phyloP scores from a whole-genome alignment of 495 filamentous ascomycete genomes.

The Cercophora newfieldiana region DNA sequence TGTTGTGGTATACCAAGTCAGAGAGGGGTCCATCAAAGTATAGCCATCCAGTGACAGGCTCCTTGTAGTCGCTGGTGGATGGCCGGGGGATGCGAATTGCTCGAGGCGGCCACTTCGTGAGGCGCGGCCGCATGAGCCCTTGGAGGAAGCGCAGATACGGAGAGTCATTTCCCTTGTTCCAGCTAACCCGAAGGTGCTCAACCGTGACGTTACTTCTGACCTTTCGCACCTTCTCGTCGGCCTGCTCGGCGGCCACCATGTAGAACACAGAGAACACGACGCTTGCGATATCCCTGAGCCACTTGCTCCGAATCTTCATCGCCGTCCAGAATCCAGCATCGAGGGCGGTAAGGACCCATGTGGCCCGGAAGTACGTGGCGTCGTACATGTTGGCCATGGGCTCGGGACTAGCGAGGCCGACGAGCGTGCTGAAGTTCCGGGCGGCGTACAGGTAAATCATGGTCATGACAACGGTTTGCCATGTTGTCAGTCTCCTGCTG shows the following conservation, averaged over 20 bases:
- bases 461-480: conserved; percentile 86
- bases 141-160: conserved; percentile 75
- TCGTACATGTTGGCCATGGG: conserved; percentile 93
- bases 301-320: conserved; percentile 83
- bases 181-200: conserved; percentile 88
- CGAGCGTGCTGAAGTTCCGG: conserved; percentile 88
- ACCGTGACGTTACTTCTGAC: conserved; percentile 82
- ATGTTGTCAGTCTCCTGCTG: conserved; percentile 66
- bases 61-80: conserved; percentile 70
- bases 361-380: conserved; percentile 92
- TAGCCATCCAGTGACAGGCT: conserved; percentile 83
- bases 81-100: conserved; percentile 83
- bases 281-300: conserved; percentile 77
- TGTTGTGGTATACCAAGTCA: conserved; percentile 71
- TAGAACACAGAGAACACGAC: conserved; percentile 87
- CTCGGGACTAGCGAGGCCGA: conserved; percentile 89
- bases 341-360: conserved; percentile 92
- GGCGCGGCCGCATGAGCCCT: conserved; percentile 69
- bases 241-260: conserved; percentile 86
- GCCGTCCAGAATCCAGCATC: conserved; percentile 99
- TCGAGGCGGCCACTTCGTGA: conserved; percentile 76
- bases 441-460: conserved; percentile 88
- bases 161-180: conserved; percentile 83
- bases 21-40: conserved; percentile 90
- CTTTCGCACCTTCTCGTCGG: conserved; percentile 95